Conservation (phyloP, 495 filamentous ascomycete genomes). For the Corynascus novoguineensis region DNA sequence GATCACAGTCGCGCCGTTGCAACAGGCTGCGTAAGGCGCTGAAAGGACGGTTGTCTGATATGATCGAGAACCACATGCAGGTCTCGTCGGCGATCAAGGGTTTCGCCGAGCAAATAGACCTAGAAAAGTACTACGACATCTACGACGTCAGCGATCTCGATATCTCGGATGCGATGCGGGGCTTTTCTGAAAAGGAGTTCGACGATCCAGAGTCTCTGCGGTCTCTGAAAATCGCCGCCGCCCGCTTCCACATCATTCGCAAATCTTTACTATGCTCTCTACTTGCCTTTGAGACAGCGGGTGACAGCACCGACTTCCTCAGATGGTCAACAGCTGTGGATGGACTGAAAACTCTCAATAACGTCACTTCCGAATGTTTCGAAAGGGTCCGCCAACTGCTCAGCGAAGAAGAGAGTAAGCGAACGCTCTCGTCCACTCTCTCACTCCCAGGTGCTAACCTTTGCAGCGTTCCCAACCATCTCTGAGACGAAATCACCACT, state of each 20-base stretch:
- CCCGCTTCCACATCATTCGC: slow-evolving; percentile 70
- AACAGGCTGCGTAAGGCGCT: slow-evolving; percentile 69
- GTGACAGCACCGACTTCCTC: slow-evolving; percentile 69
- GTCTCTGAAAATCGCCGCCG: slow-evolving; percentile 69
- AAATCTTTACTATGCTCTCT: slow-evolving; percentile 82
- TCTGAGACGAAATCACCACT: slow-evolving; percentile 60
- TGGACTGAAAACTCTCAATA: slow-evolving; percentile 60
- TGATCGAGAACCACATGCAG: slow-evolving; percentile 64
- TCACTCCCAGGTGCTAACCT: slow-evolving; percentile 8
- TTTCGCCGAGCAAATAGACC: slow-evolving; percentile 67
- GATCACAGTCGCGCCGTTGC: slow-evolving; percentile 71
- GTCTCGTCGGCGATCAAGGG: slow-evolving; percentile 61
- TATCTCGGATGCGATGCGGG: slow-evolving; percentile 58
- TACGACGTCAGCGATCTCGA: slow-evolving; percentile 84
- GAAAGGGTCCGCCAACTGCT: slow-evolving; percentile 59
- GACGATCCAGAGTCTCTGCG: slow-evolving; percentile 76
- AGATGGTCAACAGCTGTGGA: slow-evolving; percentile 76
- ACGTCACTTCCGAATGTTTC: slow-evolving; percentile 51
- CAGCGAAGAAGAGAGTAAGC: slow-evolving; percentile 78
- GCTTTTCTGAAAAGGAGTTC: slow-evolving; percentile 54
- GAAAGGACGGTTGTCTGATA: slow-evolving; percentile 58
- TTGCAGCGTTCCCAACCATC: slow-evolving; percentile 35
- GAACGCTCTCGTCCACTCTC: neutral
- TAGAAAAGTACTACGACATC: slow-evolving; percentile 86
- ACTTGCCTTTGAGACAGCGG: slow-evolving; percentile 80